phyloP scores from a whole-genome alignment of 2,329 filamentous ascomycete species.

The Thermothelomyces thermophilus region DNA sequence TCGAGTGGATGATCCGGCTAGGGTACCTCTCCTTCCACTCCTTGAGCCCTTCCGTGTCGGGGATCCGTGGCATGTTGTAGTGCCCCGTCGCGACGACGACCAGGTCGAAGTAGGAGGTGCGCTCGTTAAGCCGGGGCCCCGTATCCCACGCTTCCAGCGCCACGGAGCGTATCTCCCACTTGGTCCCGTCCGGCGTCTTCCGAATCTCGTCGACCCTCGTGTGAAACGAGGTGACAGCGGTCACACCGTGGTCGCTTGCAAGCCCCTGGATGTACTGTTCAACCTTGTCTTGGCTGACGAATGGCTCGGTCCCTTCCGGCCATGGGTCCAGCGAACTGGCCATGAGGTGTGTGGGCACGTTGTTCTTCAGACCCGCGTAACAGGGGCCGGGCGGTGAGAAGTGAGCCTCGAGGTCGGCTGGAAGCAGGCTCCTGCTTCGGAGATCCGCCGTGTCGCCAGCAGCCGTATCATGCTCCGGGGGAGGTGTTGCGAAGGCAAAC shows the following conservation, averaged over 20 bases:
- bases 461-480: constrained; percentile 10
- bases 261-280: constrained; percentile 57
- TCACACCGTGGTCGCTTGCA: constrained; percentile 42
- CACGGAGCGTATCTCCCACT: constrained; percentile 48
- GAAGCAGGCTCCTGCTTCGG: neutral
- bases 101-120: constrained; percentile 48
- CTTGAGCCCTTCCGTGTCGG: constrained; percentile 51
- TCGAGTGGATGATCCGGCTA: constrained; percentile 57
- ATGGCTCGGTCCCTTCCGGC: constrained; percentile 53
- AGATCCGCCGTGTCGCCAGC: neutral
- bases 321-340: constrained; percentile 41
- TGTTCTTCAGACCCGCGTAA: constrained; percentile 59
- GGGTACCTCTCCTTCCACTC: constrained; percentile 51
- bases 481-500: constrained; percentile 18
- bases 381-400: constrained; percentile 40
- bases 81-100: constrained; percentile 62
- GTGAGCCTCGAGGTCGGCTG: constrained; percentile 32
- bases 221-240: constrained; percentile 45
- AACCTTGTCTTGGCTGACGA: constrained; percentile 50
- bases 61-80: constrained; percentile 57
- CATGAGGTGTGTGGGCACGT: constrained; percentile 59
- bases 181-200: constrained; percentile 36
- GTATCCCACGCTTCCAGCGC: constrained; percentile 31
- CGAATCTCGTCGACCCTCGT: constrained; percentile 49
- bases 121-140: constrained; percentile 27